Base-by-base conservation (phyloP, 805 yeast genomes). In the Suhomyces tanzawaensis region DNA sequence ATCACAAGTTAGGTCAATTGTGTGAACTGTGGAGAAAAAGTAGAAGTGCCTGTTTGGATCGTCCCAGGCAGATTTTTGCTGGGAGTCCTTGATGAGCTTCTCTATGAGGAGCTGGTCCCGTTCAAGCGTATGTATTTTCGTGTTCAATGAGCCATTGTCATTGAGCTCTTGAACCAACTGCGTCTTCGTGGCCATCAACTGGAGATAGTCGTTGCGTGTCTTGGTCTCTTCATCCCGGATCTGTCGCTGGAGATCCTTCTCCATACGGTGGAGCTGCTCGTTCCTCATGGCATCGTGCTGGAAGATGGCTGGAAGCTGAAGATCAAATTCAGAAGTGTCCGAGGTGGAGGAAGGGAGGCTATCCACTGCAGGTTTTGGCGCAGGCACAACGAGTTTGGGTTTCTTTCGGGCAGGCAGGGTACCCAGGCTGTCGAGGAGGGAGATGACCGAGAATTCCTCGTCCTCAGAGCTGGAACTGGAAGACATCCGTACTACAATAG, bases 281-380 rank as follows among this genome's bases (percentile, higher is more conserved):
- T 64, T 58, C 29, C 44, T 48, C 27, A 46, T 51, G 16, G 62
- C 69, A 27, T 55, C 60, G 12, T 48, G 46, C 22, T 47, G 47
- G 37, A 64, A 65, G 3, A 64, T 48, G 11, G 57, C 35, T 2
- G 71, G 69, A 16, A 65, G 42, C 6, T 37, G 41, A 3, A 60
- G 19, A 2, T 47, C 41, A 26, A 53, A 54, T 17, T 51, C 41
- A 3, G 37, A 11, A 15, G 18, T 22, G 18, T 35, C 38, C 11
- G 13, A 23, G 7, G 12, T 32, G 34, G 28, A 12, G 14, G 22
- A 18, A 15, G 13, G 25, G 30, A 19, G 18, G 23, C 22, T 17
- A 19, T 29, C 18, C n/a, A n/a, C n/a, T n/a, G n/a, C n/a, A n/a
- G 32, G 23, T 13, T 29, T 17, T 4, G 23, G 23, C 23, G 15